Evolutionary conservation across 2,329 filamentous ascomycete genomes (phyloP).

Genomic region (Fusarium nisikadoi): DNA sequence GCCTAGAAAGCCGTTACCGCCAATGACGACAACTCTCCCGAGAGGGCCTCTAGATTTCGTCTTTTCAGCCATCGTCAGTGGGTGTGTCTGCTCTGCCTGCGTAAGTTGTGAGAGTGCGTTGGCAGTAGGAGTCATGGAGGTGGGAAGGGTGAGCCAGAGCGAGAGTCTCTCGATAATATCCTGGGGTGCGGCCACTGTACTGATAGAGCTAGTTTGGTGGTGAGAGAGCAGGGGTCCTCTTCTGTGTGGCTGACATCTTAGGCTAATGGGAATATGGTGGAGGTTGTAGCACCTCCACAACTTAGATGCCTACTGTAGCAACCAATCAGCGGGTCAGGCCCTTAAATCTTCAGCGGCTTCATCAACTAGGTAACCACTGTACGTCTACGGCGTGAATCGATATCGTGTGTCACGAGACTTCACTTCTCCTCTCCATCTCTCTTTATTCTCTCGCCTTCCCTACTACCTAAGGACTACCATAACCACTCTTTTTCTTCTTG

Average conservation of each 20-base stretch:
- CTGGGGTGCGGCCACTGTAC: background rate
- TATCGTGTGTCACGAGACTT: conserved; percentile 8
- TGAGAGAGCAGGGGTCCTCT: conserved; percentile 27
- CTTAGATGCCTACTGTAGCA: conserved; percentile 9
- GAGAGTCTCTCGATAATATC: conserved; percentile 16
- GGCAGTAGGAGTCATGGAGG: conserved; percentile 10
- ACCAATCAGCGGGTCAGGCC: conserved; percentile 7
- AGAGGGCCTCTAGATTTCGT: conserved; percentile 55
- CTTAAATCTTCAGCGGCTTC: conserved; percentile 26
- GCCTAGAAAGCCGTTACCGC: conserved; percentile 86
- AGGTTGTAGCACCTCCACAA: conserved; percentile 2
- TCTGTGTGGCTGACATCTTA: conserved; percentile 33
- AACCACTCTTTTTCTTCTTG: background rate
- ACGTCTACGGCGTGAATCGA: conserved; percentile 15
- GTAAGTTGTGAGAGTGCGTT: background rate
- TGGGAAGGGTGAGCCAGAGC: conserved; percentile 13
- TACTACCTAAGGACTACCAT: background rate
- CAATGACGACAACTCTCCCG: conserved; percentile 80
- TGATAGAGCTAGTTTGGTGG: conserved; percentile 12
- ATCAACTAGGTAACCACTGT: background rate
- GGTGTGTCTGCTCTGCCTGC: background rate
- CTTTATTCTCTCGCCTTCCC: background rate
- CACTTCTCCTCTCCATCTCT: background rate
- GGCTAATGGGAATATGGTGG: conserved; percentile 28
- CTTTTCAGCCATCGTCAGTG: conserved; percentile 10